Base-by-base conservation (phyloP, 176 grass and related monocot genomes). In the Triticum urartu region DNA sequence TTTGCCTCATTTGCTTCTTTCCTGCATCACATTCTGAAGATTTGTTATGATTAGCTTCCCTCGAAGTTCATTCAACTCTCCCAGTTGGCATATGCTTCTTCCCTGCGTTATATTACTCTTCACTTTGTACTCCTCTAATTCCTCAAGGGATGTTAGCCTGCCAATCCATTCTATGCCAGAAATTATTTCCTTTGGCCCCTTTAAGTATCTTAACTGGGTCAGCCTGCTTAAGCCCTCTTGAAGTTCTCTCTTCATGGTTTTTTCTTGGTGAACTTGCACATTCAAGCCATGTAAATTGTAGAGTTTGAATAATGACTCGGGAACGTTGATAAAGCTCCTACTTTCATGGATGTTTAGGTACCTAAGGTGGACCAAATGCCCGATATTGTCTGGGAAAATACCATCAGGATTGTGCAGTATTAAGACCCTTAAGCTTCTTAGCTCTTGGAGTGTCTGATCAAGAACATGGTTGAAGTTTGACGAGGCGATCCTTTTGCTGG, bases 121-220 rank as follows among this genome's bases (percentile, higher is more conserved):
- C 11, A 75, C 50, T 38, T 83, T 33, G 24, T 83, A 86, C 24
- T 66, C 69, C 3, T 73, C 59, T 43, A 92, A 50, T 79, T 65
- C 32, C 12, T 68, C 28, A 30, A 83, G 87, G 60, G 6, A 71
- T 43, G 5, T 83, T 36, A 75, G 40, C 36, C n/a, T 83, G 36
- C 87, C 87, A 60, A 89, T 89, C 2, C 3, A 59, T 42, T 52
- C 22, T 32, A 89, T 83, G 4, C n/a, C 75, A 72, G 64, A 72
- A 72, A 58, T 25, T 58, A 66, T 47, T 54, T 82, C 12, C 9
- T 18, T 15, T 12, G 54, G 68, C 11, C 36, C 86, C 11, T 65
- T 79, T 18, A 79, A 71, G 69, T 86, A 87, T 60, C 74, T 76
- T 84, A 89, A 80, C n/a, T 80, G 76, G 45, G 82, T 87, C 26